Evolutionary conservation across 106 monocot species (phyloP).

Genomic region (Dioscorea alata): DNA sequence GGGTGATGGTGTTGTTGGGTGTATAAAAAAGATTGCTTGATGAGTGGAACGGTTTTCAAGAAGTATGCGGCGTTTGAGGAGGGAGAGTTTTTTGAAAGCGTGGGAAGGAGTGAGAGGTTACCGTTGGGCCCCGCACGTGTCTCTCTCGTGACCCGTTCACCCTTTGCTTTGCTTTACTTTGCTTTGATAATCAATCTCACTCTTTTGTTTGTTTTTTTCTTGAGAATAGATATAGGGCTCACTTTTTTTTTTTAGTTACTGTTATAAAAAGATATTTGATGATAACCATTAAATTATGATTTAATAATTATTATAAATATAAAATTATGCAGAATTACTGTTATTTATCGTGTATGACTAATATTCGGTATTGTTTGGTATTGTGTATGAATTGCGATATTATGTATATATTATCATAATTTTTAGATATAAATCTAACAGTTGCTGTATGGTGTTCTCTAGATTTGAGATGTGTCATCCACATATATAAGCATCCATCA

Average conservation of each 20-base stretch:
- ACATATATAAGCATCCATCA: too few relatives aligned
- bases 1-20: too few relatives aligned
- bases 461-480: too few relatives aligned
- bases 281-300: background rate
- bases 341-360: background rate
- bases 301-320: background rate
- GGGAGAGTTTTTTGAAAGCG: constrained; percentile 10
- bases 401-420: too few relatives aligned
- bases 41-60: constrained; percentile 2
- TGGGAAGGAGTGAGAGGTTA: constrained; percentile 3
- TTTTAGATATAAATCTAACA: too few relatives aligned
- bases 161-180: constrained; percentile 5
- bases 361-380: background rate
- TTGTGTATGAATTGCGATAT: too few relatives aligned
- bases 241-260: background rate
- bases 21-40: background rate
- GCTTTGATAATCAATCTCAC: background rate
- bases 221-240: background rate
- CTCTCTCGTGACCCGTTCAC: constrained; percentile 1
- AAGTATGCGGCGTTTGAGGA: constrained; percentile 17
- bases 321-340: background rate
- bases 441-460: too few relatives aligned
- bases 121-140: constrained; percentile 30
- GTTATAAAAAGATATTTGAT: background rate
- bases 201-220: background rate